Base-by-base conservation (phyloP, 768 basidiomycete species). In the Naganishia vaughanmartiniae region DNA sequence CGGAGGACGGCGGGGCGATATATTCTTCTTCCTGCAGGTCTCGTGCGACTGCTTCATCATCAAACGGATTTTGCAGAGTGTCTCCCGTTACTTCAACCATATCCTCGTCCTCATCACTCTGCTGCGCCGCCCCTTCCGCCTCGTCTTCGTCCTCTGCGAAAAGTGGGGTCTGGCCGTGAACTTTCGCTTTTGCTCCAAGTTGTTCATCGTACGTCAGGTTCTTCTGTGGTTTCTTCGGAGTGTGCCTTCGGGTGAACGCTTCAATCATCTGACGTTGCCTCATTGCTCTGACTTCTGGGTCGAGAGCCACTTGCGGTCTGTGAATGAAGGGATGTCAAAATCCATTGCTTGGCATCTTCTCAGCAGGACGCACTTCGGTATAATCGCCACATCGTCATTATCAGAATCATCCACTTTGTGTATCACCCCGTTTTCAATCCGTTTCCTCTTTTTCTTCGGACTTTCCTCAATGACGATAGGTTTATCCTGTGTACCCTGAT, bases 401-500 rank as follows among this genome's bases (percentile, higher is more conserved):
- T 82, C 81, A 39, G 82, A 56, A 48, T 54, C 63, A 53, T 36
- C 53, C 30, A 21, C 48, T 65, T 34, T 55, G 51, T 53, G 45
- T 14, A 69, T 24, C 45, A 46, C 56, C 1, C 57, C 54, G 68
- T 33, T 28, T 70, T 70, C 31, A 28, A 54, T 46, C 66, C 69
- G 21, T 75, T 45, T 77, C 75, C 55, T 76, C 69, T 73, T 71
- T 65, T 69, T 75, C 14, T 69, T 75, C 14, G 73, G 74, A 42
- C 75, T 78, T 19, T 83, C 80, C n/a, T 89, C 87, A 67, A 97
- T 86, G 66, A 88, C 86, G 70, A 97, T 97, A 6, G 94, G 94
- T 73, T 91, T 92, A 58, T 87, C 85, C 70, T 84, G 85, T 9
- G 90, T 91, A 21, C 94, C 93, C 65, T 90, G 87, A 74, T 96